Conservation (phyloP, 371 early-diverging fungal species). For the Mortierella sp. region DNA sequence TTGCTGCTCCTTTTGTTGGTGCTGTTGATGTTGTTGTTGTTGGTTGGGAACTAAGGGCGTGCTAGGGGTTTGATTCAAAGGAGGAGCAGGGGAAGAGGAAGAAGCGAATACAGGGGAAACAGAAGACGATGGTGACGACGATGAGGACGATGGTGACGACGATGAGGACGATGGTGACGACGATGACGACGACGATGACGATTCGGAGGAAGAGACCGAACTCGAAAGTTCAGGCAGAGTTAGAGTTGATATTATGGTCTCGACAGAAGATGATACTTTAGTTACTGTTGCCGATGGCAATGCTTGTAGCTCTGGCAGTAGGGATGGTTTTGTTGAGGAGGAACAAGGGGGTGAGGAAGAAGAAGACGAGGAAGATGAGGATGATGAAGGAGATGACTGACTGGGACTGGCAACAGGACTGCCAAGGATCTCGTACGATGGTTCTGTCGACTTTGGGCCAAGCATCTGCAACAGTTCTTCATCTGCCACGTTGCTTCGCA, state of each 20-base stretch:
- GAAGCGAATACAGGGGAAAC: neutral
- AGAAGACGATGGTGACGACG: constrained; percentile 3
- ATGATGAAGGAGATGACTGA: neutral
- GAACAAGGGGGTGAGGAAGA: neutral
- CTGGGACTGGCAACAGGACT: neutral
- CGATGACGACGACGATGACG: neutral
- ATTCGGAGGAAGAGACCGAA: constrained; percentile 9
- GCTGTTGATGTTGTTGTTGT: constrained; percentile 1
- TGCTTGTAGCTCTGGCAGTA: neutral
- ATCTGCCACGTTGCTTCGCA: constrained; percentile 6
- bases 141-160: neutral
- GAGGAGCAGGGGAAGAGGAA: constrained; percentile 12
- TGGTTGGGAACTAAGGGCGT: neutral
- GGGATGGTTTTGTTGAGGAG: neutral
- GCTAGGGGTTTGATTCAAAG: neutral
- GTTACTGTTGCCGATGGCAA: neutral
- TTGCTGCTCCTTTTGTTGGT: neutral
- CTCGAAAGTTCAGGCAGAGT: constrained; percentile 6
- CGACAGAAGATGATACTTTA: neutral
- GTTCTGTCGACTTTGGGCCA: constrained; percentile 20
- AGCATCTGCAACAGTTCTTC: neutral
- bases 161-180: neutral
- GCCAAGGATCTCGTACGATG: neutral
- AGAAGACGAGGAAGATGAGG: constrained; percentile 1
- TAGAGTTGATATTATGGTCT: neutral